phyloP scores from a whole-genome alignment of 2,329 filamentous ascomycete species.

The Pyrenochaeta sp. region DNA sequence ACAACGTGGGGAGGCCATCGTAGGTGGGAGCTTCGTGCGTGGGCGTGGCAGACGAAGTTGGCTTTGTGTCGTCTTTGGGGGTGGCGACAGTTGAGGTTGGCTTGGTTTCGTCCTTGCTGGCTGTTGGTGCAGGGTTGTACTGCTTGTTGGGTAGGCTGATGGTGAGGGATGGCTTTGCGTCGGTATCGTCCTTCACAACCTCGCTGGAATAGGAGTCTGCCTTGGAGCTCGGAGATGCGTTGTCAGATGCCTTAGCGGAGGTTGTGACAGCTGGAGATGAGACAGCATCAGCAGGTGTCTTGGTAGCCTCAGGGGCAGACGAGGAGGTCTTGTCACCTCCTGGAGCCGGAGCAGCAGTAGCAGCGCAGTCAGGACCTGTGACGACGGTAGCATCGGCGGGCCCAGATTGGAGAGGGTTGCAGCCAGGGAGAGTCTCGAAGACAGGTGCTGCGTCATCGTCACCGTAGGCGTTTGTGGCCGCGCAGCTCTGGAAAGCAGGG shows the following conservation, averaged over 20 bases:
- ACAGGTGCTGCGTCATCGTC: conserved; percentile 21
- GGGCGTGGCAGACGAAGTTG: conserved; percentile 6
- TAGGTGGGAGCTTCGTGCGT: conserved; percentile 4
- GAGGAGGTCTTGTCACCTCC: conserved; percentile 8
- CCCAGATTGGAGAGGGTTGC: conserved; percentile 50
- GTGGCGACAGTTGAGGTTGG: conserved; percentile 1
- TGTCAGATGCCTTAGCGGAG: conserved; percentile 2
- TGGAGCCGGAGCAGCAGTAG: conserved; percentile 20
- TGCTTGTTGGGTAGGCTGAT: conserved; percentile 25
- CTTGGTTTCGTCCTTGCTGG: conserved; percentile 7
- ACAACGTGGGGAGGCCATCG: conserved; percentile 6
- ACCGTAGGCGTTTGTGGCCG: conserved; percentile 24
- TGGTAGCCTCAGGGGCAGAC: conserved; percentile 3
- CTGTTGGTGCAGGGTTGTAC: not conserved
- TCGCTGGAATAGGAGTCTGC: conserved; percentile 6
- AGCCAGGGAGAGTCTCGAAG: conserved; percentile 47
- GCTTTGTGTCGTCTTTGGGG: not conserved
- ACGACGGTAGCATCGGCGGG: conserved; percentile 40
- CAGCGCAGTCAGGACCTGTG: conserved; percentile 38
- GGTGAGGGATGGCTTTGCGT: conserved; percentile 7
- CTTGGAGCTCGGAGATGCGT: not conserved
- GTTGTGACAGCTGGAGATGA: conserved; percentile 14
- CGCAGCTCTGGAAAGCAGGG: conserved; percentile 37
- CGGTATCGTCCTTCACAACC: conserved; percentile 5
- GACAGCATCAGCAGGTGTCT: conserved; percentile 7